phyloP scores from a whole-genome alignment of 345 rosid species.

The Lepidium africanum region DNA sequence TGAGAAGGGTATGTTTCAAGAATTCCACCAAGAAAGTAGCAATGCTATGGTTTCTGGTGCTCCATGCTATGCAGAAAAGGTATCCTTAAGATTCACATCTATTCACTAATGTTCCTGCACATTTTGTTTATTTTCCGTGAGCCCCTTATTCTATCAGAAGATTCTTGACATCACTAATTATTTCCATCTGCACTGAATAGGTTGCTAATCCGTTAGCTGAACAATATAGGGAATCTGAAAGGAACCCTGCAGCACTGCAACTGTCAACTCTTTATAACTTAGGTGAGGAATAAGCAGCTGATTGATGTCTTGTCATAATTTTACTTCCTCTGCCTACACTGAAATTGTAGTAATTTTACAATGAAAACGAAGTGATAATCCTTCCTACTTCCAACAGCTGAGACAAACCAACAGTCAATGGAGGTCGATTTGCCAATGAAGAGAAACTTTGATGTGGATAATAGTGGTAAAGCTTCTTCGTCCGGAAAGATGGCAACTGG shows the following conservation, averaged over 20 bases:
- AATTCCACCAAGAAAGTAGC: conserved; percentile 23
- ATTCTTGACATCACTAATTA: conserved; percentile 9
- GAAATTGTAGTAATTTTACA: not conserved
- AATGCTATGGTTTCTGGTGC: conserved; percentile 18
- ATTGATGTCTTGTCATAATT: not conserved
- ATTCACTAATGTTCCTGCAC: conserved; percentile 11
- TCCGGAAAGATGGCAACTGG: conserved; percentile 25
- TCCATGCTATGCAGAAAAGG: conserved; percentile 27
- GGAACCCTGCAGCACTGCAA: conserved; percentile 23
- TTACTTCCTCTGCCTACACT: not conserved
- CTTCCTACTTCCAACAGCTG: conserved; percentile 28
- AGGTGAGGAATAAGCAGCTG: conserved; percentile 32
- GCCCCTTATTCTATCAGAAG: not conserved
- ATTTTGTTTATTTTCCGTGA: not conserved
- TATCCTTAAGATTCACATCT: conserved; percentile 22
- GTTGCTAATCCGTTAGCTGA: conserved; percentile 18
- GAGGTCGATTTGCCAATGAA: conserved; percentile 17
- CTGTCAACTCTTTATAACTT: conserved; percentile 27
- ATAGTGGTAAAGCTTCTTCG: conserved; percentile 32
- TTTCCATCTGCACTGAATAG: conserved; percentile 24
- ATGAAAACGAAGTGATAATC: conserved; percentile 19
- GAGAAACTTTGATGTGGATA: conserved; percentile 22
- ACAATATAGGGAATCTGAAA: conserved; percentile 37
- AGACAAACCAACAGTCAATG: conserved; percentile 32
- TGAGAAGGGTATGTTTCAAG: conserved; percentile 33